These are phyloP conservation scores for Dioscorea dumetorum DNA, from an alignment of 106 monocot species.

Conservation along the genomic window DNA sequence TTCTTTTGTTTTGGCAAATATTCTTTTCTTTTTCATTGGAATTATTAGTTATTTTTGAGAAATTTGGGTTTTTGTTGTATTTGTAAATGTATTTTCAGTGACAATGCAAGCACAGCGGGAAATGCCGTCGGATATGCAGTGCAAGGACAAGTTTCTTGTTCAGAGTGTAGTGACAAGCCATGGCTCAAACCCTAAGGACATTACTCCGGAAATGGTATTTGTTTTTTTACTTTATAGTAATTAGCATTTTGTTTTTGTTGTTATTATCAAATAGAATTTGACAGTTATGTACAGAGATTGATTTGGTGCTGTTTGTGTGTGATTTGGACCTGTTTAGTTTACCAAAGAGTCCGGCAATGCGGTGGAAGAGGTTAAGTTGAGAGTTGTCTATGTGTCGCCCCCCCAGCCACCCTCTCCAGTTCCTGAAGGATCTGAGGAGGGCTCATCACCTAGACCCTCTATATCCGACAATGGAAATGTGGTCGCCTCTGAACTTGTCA, in stretches of 20 bases:
- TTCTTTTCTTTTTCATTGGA: background rate
- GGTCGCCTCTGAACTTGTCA: conserved; percentile 20
- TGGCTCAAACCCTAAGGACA: conserved; percentile 33
- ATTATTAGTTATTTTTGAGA: background rate
- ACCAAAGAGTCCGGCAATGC: conserved; percentile 51
- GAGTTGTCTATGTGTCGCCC: conserved; percentile 57
- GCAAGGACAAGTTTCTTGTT: conserved; percentile 91
- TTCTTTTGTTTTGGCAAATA: background rate
- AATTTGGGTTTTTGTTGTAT: too few species aligned
- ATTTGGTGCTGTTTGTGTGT: background rate
- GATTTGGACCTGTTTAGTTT: conserved; percentile 29
- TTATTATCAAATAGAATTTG: background rate
- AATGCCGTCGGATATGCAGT: conserved; percentile 63
- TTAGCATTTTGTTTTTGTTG: background rate
- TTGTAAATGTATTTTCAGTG: conserved; percentile 24
- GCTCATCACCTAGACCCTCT: conserved; percentile 55
- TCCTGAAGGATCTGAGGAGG: conserved; percentile 58
- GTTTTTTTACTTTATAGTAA: background rate
- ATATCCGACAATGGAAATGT: conserved; percentile 43
- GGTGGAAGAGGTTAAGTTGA: conserved; percentile 56
- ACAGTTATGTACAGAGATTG: background rate
- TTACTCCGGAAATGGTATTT: conserved; percentile 66
- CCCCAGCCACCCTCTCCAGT: conserved; percentile 68
- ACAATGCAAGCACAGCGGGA: conserved; percentile 96
- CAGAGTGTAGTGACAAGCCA: conserved; percentile 43